Conservation (phyloP, 139 green algal species). For the Coelastrella sp. region DNA sequence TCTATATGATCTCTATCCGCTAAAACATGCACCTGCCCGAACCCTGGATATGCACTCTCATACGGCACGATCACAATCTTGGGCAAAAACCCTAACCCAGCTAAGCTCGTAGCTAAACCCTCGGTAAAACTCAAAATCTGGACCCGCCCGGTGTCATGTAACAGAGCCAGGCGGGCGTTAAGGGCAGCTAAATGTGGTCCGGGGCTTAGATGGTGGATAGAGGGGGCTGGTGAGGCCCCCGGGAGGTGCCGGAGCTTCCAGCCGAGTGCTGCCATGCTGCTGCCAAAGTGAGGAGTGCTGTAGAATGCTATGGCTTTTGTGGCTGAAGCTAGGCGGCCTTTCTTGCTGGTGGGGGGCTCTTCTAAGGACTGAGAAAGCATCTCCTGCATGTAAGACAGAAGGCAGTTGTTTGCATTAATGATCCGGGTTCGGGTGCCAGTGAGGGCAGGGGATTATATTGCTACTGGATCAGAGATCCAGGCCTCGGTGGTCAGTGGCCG, state of each 20-base stretch:
- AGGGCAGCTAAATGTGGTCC: conserved; percentile 76
- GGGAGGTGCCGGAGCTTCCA: conserved; percentile 85
- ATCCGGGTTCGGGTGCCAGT: no score
- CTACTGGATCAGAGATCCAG: no score
- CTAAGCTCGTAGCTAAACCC: conserved; percentile 69
- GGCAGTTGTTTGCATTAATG: no score
- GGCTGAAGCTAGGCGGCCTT: conserved; percentile 53
- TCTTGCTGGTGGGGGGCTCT: conserved; percentile 23
- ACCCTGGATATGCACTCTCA: conserved; percentile 77
- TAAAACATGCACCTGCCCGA: conserved; percentile 77
- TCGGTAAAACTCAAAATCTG: conserved; percentile 75
- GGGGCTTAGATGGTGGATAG: conserved; percentile 47
- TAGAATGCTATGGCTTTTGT: conserved; percentile 84
- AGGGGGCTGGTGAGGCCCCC: conserved; percentile 65
- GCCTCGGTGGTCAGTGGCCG: no score
- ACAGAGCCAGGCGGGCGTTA: conserved; percentile 64
- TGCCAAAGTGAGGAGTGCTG: conserved; percentile 84
- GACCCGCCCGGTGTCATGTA: conserved; percentile 55
- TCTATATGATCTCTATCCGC: conserved; percentile 81
- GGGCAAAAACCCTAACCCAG: conserved; percentile 71
- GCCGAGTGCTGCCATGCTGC: conserved; percentile 78
- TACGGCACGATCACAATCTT: conserved; percentile 76
- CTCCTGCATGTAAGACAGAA: conserved; percentile 29
- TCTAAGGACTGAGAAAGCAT: conserved; percentile 48
- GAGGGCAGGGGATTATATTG: no score